Base-by-base conservation (phyloP, 768 basidiomycete species). In the Sporobolomyces roseus region DNA sequence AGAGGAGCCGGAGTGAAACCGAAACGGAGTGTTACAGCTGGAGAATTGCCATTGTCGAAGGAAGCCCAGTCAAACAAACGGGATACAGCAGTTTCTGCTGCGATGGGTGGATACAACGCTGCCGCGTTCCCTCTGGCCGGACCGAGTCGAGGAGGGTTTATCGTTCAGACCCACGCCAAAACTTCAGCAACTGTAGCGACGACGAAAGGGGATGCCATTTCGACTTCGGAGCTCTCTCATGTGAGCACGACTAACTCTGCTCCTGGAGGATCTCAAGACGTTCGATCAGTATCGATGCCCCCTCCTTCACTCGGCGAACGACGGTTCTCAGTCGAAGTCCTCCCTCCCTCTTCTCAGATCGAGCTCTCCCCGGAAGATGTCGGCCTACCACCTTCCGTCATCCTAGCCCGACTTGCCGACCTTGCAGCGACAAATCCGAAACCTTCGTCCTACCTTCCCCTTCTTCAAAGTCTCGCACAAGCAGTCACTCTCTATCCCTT, bases 401-500 rank as follows among this genome's bases (percentile, higher is more conserved):
- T 73, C n/a, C 67, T 73, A 50, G 56, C 67, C 0, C 71, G 67
- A 1, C 41, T 73, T 25, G 17, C 55, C 36, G 55, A 63, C 8
- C 46, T 66, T 17, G 3, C 56, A 0, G 23, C 36, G 14, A 29
- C 21, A 23, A 14, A 45, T 1, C 36, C 35, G 21, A 58, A 63
- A 45, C 52, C 51, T 0, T 23, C 49, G 1, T 52, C 50, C 3
- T 68, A 53, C 41, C 61, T 66, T 4, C 67, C 71, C 13, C 64
- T 73, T 9, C 38, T 73, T 58, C 60, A 52, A 2, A 43, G 61
- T n/a, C 60, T 70, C n/a, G 50, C 65, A 13, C 60, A 38, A 27
- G 67, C 65, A 54, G 62, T 70, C 49, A 13, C 46, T 29, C 62
- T 73, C 32, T 70, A 65, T 33, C 72, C 72, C n/a, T 70, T 70